Percentiles rank a stretch among this genome's conserved stretches.
These are phyloP conservation scores for Leptoxyphium fumago DNA, from an alignment of 2,329 filamentous ascomycete species.

Conservation along the genomic window DNA sequence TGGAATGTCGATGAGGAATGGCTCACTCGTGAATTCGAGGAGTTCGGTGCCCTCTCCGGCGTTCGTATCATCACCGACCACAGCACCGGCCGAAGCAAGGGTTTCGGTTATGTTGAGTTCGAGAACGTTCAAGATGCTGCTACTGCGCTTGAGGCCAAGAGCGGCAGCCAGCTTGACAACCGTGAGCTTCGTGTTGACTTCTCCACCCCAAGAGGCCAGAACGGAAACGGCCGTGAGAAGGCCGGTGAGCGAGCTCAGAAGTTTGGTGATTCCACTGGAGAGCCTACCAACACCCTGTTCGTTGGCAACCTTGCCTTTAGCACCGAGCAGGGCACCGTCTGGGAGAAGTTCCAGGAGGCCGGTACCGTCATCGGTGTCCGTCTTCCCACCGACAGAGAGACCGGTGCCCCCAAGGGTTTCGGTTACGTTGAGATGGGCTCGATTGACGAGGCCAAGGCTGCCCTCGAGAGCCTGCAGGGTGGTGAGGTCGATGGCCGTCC, in stretches of 20 bases:
- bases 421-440: slow-evolving; percentile 77
- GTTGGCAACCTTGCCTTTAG: slow-evolving; percentile 84
- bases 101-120: slow-evolving; percentile 88
- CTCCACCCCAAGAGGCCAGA: slow-evolving; percentile 49
- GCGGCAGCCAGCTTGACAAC: slow-evolving; percentile 58
- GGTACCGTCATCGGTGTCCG: slow-evolving; percentile 63
- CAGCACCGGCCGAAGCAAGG: slow-evolving; percentile 68
- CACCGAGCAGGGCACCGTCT: slow-evolving; percentile 60
- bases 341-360: slow-evolving; percentile 57
- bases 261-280: slow-evolving; percentile 65
- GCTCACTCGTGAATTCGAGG: slow-evolving; percentile 67
- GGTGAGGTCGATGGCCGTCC: slow-evolving; percentile 55
- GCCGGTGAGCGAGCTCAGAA: slow-evolving; percentile 44
- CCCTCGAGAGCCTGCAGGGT: slow-evolving; percentile 56
- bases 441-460: slow-evolving; percentile 68
- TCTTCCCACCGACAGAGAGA: slow-evolving; percentile 76
- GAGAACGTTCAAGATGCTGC: slow-evolving; percentile 49
- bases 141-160: slow-evolving; percentile 60
- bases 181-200: slow-evolving; percentile 68
- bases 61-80: slow-evolving; percentile 76
- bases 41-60: slow-evolving; percentile 55
- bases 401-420: slow-evolving; percentile 77
- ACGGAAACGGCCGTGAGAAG: slow-evolving; percentile 24
- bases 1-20: slow-evolving; percentile 81
- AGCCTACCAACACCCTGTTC: slow-evolving; percentile 75